Percentiles rank a stretch among this genome's conserved stretches.
phyloP scores from a whole-genome alignment of 805 yeast species.

The Grigorovia transvaalensis region DNA sequence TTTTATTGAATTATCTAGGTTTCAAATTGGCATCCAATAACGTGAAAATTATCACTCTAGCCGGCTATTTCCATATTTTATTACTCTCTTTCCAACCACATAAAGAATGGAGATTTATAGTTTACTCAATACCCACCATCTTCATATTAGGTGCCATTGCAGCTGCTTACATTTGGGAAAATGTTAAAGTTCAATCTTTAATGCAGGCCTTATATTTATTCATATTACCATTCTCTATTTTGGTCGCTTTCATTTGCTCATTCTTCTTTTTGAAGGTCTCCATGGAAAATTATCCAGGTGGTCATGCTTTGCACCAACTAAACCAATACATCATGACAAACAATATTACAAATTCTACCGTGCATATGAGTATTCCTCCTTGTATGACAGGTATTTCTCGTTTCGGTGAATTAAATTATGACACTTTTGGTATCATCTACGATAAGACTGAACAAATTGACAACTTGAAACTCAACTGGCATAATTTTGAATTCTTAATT shows the following conservation, averaged over 20 bases:
- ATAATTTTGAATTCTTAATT: conserved; percentile 41
- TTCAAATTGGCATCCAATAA: conserved; percentile 28
- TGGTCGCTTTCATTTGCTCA: conserved; percentile 34
- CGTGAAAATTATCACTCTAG: conserved; percentile 38
- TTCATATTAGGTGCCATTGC: conserved; percentile 57
- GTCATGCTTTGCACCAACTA: conserved; percentile 50
- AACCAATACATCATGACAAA: conserved; percentile 34
- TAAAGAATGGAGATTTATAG: conserved; percentile 88
- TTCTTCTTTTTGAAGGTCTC: conserved; percentile 51
- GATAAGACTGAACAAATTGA: conserved; percentile 62
- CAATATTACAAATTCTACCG: conserved; percentile 25
- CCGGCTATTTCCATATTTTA: conserved; percentile 46
- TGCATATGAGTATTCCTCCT: conserved; percentile 70
- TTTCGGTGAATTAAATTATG: conserved; percentile 52
- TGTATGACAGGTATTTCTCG: conserved; percentile 82
- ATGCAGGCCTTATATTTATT: conserved; percentile 22
- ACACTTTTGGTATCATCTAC: conserved; percentile 33
- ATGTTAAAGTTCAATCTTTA: conserved; percentile 18
- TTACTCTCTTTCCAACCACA: conserved; percentile 77
- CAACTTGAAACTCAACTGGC: conserved; percentile 35
- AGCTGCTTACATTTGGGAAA: conserved; percentile 32
- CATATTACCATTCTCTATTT: conserved; percentile 26
- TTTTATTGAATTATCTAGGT: conserved; percentile 31
- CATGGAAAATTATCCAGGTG: conserved; percentile 81
- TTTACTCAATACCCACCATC: conserved; percentile 63